Evolutionary conservation across 1,139 yeast genomes (phyloP).

Genomic region (Pneumocystis jirovecii): DNA sequence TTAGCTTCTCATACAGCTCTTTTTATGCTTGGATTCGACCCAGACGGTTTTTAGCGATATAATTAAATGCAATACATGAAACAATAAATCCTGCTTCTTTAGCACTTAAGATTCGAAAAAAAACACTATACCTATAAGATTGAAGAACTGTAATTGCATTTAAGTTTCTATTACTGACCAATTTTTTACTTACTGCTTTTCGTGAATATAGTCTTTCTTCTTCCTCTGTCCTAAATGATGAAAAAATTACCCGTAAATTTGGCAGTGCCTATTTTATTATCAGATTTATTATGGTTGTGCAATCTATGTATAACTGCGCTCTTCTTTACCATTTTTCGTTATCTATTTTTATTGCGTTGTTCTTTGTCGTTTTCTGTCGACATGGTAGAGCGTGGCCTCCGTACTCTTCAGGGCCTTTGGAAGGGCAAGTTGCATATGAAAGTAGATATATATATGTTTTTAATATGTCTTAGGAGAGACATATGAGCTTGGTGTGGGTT

Average conservation of each 20-base stretch:
- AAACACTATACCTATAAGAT: background rate
- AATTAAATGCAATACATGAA: background rate
- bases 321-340: background rate
- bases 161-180: conserved; percentile 12
- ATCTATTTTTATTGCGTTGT: background rate
- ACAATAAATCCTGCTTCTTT: background rate
- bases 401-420: conserved; percentile 35
- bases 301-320: background rate
- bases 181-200: conserved; percentile 32
- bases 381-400: background rate
- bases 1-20: no score
- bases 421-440: conserved; percentile 27
- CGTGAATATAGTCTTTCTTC: conserved; percentile 68
- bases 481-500: conserved; percentile 71
- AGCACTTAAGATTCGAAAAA: background rate
- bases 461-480: conserved; percentile 48
- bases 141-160: conserved; percentile 15
- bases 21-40: background rate
- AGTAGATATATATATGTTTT: background rate
- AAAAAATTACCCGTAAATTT: conserved; percentile 59
- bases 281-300: background rate
- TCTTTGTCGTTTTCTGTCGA: background rate
- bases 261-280: conserved; percentile 30
- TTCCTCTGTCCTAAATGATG: conserved; percentile 72
- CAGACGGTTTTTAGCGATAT: background rate